Base-by-base conservation (phyloP, 1,284 basidiomycete species). In the Puccinia polysora region DNA sequence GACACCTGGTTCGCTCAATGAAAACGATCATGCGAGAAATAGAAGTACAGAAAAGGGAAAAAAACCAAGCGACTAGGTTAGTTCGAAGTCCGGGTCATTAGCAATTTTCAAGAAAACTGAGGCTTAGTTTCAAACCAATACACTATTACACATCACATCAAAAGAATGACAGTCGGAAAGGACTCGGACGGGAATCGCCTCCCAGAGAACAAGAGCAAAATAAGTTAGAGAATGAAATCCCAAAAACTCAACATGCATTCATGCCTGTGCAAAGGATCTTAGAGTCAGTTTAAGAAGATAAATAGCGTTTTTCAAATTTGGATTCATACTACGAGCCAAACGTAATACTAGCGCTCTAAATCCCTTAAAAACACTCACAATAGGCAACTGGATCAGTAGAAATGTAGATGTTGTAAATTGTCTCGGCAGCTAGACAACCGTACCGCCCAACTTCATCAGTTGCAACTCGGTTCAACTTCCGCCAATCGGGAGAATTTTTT, bases 341-440 rank as follows among this genome's bases (percentile, higher is more conserved):
- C 23, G 50, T 20, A 10, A 12, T 4, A 45, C 59, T 7, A 8
- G n/a, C 2, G 23, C 30, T 38, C 50, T 1, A 25, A 34, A 78
- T 77, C 52, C 76, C 75, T 7, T 76, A 77, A n/a, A 77, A 75
- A 45, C 74, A 80, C 75, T 70, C 77, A 76, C 69, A 71, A 74
- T 80, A 81, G 3, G 80, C 80, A 7, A 82, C 80, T 0, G 81
- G 81, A 68, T 82, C 81, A 4, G 79, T 78, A 7, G 78, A 75
- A 55, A 79, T 78, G 73, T 80, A 82, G 45, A 79, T 73, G 62
- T 78, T 78, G 67, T 77, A 78, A 20, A 75, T 73, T 6, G 73
- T 62, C 14, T 76, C 76, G 45, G 74, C 65, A 8, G 75, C 74
- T 38, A 78, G 45, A 50, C 76, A 77, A 0, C 77, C 78, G 69